Evolutionary conservation across 1,284 basidiomycete species (phyloP), one percentile per base, ranked within the genome.

Genomic region (Porogramme epimiltina): DNA sequence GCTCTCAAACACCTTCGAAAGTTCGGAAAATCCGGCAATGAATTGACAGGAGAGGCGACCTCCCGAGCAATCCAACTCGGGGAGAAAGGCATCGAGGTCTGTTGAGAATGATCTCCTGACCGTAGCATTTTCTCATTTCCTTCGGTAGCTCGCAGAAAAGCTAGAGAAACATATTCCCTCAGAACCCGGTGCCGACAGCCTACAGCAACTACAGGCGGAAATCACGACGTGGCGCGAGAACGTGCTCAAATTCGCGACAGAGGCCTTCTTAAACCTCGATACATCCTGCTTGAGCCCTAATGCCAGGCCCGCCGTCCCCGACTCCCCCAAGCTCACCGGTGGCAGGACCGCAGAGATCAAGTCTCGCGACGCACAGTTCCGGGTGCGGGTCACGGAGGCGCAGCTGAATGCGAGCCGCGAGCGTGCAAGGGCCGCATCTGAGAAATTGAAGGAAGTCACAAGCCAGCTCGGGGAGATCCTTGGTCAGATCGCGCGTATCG

Each of bases 351-450:
- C 38, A 3, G 47, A 49, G 47, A 20, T 45, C 2, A n/a, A n/a
- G 19, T 24, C 31, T 5, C 47, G 52, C 18, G 26, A 25, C 38
- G 47, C 52, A 4, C 47, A 49, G 24, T 53, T 45, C n/a, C 37
- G 43, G 1, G 31, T 53, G 18, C 22, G 42, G 9, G 34, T 16
- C 6, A 31, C 39, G 11, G 37, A 46, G 23, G 47, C 52, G 3
- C 47, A 53, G 25, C 43, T 53, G 10, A 49, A 47, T 20, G 47
- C 52, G 26, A 49, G 52, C 34, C 31, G 47, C 18, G 52, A 53
- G 31, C 34, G 26, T 20, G 41, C 47, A 0, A 31, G 33, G 33
- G 52, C 47, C 3, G 52, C 52, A 11, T 23, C 47, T 25, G 52
- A 45, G 22, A 49, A 45, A 47, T 39, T 53, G 18, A 37, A 42